Base-by-base conservation (phyloP, 1,284 basidiomycete genomes). In the Phylloporus sp. region DNA sequence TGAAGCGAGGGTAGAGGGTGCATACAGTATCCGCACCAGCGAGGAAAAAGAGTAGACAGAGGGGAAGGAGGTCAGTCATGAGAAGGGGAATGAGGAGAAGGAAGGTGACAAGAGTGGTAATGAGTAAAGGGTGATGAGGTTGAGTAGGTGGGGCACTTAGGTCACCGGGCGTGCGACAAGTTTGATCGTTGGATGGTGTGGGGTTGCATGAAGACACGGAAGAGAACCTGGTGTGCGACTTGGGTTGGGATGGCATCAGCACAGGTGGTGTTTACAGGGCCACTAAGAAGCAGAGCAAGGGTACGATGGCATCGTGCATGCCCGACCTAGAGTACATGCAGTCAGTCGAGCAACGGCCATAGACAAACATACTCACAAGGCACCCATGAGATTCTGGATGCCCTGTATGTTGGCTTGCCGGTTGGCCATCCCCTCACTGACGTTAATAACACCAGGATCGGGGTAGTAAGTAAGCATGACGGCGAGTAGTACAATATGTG, bases 311-410 rank as follows among this genome's bases (percentile, higher is more conserved):
- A 62, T 86, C 83, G 52, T 85, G 75, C 2, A 68, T 66, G 62
- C 90, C 88, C 15, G 84, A 83, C 11, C 86, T 87, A n/a, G n/a
- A 61, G 24, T 13, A 31, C 12, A 37, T 37, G 34, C 15, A 51
- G 34, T 69, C 18, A 64, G 40, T 29, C 18, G 10, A n/a, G 3
- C 20, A 60, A 57, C 56, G 20, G 34, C 54, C 34, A 22, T 39
- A 15, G 22, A 54, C 3, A 15, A 46, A 42, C 13, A n/a, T 7
- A 59, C 88, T 65, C 75, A 92, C 88, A 86, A 79, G 8, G 82
- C 79, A 32, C 92, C 92, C 91, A 93, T 93, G 28, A 93, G 82
- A 66, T 93, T 93, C 69, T 93, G 92, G 32, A 93, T 89, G 2
- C 81, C 90, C 76, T 93, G 90, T 4, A 93, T 79, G 67, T 93